Conservation (phyloP, 1,284 basidiomycete genomes). For the Rhodotorula sp. region DNA sequence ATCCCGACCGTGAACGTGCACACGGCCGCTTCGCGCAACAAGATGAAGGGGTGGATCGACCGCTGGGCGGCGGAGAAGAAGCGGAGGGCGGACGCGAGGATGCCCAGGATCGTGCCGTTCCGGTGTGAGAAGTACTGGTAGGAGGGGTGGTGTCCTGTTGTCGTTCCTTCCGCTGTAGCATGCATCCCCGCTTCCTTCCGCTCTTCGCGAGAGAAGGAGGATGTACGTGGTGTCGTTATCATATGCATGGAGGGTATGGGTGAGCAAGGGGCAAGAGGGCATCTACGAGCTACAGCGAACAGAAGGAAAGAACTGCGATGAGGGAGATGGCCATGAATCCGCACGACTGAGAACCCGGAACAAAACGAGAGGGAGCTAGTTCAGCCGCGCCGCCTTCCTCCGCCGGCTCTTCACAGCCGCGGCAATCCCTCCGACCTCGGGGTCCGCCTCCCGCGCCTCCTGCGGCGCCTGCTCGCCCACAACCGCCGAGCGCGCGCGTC, state of each 20-base stretch:
- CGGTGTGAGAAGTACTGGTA: conserved; percentile 35
- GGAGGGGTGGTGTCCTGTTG: neutral
- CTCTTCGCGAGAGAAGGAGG: neutral
- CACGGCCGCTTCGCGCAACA: conserved; percentile 63
- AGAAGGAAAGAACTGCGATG: neutral
- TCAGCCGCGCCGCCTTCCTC: conserved; percentile 24
- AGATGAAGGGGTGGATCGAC: conserved; percentile 83
- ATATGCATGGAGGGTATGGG: neutral
- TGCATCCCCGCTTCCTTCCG: neutral
- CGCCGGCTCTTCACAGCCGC: conserved; percentile 25
- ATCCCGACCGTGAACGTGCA: conserved; percentile 96
- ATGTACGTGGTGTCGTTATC: neutral
- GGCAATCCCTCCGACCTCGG: conserved; percentile 18
- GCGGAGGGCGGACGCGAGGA: conserved; percentile 59
- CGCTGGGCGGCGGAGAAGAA: conserved; percentile 80
- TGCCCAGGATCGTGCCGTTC: conserved; percentile 38
- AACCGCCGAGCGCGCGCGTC: neutral
- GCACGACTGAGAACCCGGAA: too few relatives aligned
- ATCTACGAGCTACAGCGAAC: neutral
- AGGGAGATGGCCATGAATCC: too few relatives aligned
- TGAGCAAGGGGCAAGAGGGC: too few relatives aligned
- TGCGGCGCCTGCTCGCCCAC: neutral
- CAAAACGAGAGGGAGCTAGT: neutral
- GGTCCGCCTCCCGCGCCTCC: too few relatives aligned
- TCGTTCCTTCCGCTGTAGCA: neutral